phyloP scores from a whole-genome alignment of 2,329 filamentous ascomycete species.

The Penicillium sp. region DNA sequence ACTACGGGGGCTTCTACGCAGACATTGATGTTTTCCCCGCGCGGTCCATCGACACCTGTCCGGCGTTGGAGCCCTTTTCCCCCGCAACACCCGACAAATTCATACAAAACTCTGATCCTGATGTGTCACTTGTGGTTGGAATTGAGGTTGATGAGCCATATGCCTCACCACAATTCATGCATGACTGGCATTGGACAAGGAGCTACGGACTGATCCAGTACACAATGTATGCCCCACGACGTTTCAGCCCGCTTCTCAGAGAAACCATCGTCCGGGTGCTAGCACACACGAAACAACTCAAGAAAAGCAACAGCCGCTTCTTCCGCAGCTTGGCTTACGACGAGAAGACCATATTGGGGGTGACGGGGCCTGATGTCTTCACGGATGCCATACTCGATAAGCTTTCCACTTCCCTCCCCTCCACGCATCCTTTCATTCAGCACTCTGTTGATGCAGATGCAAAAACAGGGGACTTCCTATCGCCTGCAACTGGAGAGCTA shows the following conservation, averaged over 20 bases:
- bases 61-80: constrained; percentile 19
- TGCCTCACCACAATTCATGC: constrained; percentile 32
- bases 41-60: constrained; percentile 30
- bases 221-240: constrained; percentile 35
- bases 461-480: constrained; percentile 20
- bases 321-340: constrained; percentile 18
- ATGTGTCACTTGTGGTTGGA: constrained; percentile 35
- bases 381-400: constrained; percentile 33
- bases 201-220: constrained; percentile 38
- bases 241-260: constrained; percentile 36
- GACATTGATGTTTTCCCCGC: constrained; percentile 35
- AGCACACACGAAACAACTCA: constrained; percentile 32
- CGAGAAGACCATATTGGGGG: constrained; percentile 31
- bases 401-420: constrained; percentile 29
- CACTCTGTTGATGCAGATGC: constrained; percentile 25
- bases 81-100: too few relatives aligned
- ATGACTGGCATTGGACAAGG: constrained; percentile 36
- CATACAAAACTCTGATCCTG: background rate
- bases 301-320: constrained; percentile 13
- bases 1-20: constrained; percentile 38
- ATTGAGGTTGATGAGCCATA: constrained; percentile 40
- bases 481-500: background rate
- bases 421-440: constrained; percentile 26
- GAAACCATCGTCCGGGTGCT: constrained; percentile 33
- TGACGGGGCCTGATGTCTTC: constrained; percentile 37